A percentile compares a stretch with the other conserved stretches of the same genome.
Evolutionary conservation across 257 asterid genomes (phyloP).

Genomic region (Solanum megistacrolobum): DNA sequence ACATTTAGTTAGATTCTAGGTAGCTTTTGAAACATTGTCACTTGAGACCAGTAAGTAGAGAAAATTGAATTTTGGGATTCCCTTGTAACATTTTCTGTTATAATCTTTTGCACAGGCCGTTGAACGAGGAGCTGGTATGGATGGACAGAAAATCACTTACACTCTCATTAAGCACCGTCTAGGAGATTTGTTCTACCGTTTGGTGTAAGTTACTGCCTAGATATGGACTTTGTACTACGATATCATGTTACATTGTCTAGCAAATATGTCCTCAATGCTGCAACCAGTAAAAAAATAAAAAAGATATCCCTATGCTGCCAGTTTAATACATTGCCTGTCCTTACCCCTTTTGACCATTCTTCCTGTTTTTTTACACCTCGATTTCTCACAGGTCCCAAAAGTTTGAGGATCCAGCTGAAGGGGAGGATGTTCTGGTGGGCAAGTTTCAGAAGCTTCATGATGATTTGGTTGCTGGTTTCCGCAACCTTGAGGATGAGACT

Average conservation of each 20-base stretch:
- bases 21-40: background rate
- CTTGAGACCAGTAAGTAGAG: background rate
- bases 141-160: constrained; percentile 91
- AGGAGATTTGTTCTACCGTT: constrained; percentile 88
- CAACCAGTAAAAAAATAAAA: background rate
- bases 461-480: constrained; percentile 92
- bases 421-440: constrained; percentile 62
- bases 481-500: constrained; percentile 89
- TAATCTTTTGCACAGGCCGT: constrained; percentile 53
- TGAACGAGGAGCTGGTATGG: constrained; percentile 99
- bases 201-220: constrained; percentile 56
- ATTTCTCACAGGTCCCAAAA: constrained; percentile 70
- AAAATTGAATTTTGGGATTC: background rate
- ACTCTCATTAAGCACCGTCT: constrained; percentile 85
- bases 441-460: constrained; percentile 85
- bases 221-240: background rate
- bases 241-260: background rate
- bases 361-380: background rate
- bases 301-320: background rate
- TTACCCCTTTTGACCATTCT: background rate
- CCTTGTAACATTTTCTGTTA: background rate
- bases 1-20: background rate
- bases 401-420: constrained; percentile 99
- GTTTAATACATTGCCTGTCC: background rate
- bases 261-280: background rate